Evolutionary conservation across 495 filamentous ascomycete species (phyloP), one percentile per base, ranked within the genome.

Genomic region (Aspergillus ostianus): DNA sequence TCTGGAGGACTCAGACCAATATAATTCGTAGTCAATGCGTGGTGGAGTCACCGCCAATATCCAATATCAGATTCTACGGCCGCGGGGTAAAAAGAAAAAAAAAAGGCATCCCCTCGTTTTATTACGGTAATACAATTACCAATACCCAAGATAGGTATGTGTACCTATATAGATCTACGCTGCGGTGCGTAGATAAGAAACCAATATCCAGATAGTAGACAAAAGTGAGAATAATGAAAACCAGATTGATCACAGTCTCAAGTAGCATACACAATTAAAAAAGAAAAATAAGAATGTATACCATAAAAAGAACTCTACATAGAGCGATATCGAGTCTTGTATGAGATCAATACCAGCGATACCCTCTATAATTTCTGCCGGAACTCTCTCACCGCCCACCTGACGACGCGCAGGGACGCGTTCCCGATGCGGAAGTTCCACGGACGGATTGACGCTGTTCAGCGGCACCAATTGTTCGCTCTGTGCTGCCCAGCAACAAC

Each of bases 391-490:
- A 67, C 61, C 65, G 61, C 61, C 61, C 67, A 69, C 62, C 57
- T 69, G 67, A 66, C 44, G 27, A 53, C 67, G 67, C 67, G 67
- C 57, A 13, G 29, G 32, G 47, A 68, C 66, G 66, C 66, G 64
- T 57, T 51, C 58, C 29, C 36, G 29, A 1, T 4, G 29, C 6
- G 29, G 29, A 32, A 32, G 8, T 32, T 6, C 3, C 29, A 10
- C 6, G 21, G 4, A 30, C 30, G 15, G 44, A 56, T 47, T 32
- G 30, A 32, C 6, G 30, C 30, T 12, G 30, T 32, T 32, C 30
- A 12, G 30, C 30, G 30, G 30, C 30, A 12, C 30, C 13, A 32
- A 32, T 32, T 10, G 29, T 41, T 13, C 12, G 36, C 10, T 41
- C 13, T 41, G 15, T 36, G 56, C 53, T 59, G 59, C 67, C 61